Evolutionary conservation across 768 basidiomycete species (phyloP).

Genomic region (Mrakia blollopis): DNA sequence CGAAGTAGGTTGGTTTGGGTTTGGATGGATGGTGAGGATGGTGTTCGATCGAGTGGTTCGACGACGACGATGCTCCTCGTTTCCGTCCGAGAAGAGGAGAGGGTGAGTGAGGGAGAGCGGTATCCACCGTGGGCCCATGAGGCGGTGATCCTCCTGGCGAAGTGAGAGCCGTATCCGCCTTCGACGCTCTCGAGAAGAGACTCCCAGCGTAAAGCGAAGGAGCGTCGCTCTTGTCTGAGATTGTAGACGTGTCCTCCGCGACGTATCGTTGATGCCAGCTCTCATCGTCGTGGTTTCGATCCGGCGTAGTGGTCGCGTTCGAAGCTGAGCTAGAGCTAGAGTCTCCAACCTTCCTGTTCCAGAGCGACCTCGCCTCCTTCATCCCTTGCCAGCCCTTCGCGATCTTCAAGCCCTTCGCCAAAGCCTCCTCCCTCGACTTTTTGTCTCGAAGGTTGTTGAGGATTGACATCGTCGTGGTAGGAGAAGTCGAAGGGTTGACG

Average conservation of each 20-base stretch:
- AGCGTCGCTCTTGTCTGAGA: background rate
- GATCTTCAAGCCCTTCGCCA: slow-evolving; percentile 5
- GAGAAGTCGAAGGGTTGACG: slow-evolving; percentile 71
- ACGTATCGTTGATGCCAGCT: slow-evolving; percentile 14
- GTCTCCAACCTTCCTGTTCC: slow-evolving; percentile 9
- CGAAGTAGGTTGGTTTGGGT: background rate
- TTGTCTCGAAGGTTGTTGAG: slow-evolving; percentile 20
- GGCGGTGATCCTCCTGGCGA: background rate
- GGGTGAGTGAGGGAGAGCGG: background rate
- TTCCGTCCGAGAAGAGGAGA: background rate
- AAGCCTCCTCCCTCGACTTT: slow-evolving; percentile 1
- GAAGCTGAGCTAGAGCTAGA: too few relatives aligned
- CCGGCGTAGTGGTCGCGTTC: background rate
- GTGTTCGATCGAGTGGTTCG: background rate
- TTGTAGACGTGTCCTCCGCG: background rate
- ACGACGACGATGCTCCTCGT: slow-evolving; percentile 11
- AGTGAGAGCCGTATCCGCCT: background rate
- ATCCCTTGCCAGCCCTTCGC: slow-evolving; percentile 3
- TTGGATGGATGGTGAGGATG: background rate
- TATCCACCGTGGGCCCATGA: background rate
- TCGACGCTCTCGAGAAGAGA: background rate
- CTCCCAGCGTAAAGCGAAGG: background rate
- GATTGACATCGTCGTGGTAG: slow-evolving; percentile 47
- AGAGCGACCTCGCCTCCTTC: slow-evolving; percentile 2
- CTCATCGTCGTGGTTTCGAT: background rate